Percentiles rank a stretch among this genome's conserved stretches.
phyloP scores from a whole-genome alignment of 495 filamentous ascomycete species.

The Hypoxylon rickii region DNA sequence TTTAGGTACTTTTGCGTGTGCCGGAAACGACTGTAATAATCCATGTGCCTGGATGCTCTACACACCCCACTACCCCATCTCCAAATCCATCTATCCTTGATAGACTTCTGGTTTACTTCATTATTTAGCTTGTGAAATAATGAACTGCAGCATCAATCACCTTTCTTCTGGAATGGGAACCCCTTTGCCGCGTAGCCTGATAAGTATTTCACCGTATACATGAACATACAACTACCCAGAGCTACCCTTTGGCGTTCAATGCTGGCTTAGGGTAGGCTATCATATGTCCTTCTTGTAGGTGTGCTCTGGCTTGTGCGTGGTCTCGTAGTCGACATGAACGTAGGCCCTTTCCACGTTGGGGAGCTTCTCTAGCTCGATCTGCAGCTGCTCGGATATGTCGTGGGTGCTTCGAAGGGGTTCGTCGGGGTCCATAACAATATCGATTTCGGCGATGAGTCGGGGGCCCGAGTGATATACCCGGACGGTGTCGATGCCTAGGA shows the following conservation, averaged over 20 bases:
- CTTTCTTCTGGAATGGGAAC: no score
- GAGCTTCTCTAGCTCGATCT: conserved; percentile 90
- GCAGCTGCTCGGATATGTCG: conserved; percentile 91
- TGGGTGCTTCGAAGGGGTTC: conserved; percentile 77
- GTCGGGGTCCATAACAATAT: conserved; percentile 80
- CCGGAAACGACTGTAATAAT: neutral
- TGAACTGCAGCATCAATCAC: no score
- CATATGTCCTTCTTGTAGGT: conserved; percentile 59
- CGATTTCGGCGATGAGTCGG: conserved; percentile 86
- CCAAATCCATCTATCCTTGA: neutral
- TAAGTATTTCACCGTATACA: no score
- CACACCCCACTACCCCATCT: neutral
- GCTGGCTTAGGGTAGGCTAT: neutral
- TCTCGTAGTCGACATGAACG: conserved; percentile 97
- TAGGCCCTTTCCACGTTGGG: conserved; percentile 94
- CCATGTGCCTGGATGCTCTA: neutral
- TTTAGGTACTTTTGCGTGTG: neutral
- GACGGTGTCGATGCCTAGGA: conserved; percentile 90
- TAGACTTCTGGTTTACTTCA: no score
- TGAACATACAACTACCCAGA: neutral
- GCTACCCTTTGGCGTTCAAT: neutral
- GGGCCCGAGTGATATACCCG: conserved; percentile 91
- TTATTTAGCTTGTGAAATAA: no score
- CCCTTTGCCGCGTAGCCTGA: no score
- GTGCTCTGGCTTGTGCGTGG: conserved; percentile 89